A percentile compares a stretch with the other conserved stretches of the same genome.
Evolutionary conservation across 306 rosid genomes (phyloP).

Genomic region (Dryas octopetala): DNA sequence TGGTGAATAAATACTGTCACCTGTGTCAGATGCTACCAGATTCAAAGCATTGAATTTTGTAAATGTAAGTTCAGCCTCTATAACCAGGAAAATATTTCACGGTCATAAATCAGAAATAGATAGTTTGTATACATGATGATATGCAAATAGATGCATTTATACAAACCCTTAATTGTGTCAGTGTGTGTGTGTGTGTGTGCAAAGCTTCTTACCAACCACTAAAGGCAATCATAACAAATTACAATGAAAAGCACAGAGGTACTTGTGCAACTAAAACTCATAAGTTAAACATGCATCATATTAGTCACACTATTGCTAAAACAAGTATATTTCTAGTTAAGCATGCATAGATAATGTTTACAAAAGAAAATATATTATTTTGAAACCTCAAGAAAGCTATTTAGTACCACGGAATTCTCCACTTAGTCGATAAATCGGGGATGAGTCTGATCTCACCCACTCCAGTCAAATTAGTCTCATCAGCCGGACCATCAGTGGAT

Average conservation of each 20-base stretch:
- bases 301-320: not conserved
- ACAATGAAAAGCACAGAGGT: not conserved
- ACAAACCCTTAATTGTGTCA: too few relatives aligned
- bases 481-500: slow-evolving; percentile 56
- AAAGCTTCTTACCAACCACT: not conserved
- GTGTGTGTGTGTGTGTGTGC: not conserved
- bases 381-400: slow-evolving; percentile 1
- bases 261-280: not conserved
- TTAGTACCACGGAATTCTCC: slow-evolving; percentile 76
- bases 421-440: slow-evolving; percentile 81
- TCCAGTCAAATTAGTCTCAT: slow-evolving; percentile 63
- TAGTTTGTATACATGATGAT: not conserved
- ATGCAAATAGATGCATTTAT: not conserved
- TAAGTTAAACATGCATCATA: not conserved
- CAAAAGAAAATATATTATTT: not conserved
- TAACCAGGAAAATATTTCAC: not conserved
- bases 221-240: not conserved
- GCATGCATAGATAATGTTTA: not conserved
- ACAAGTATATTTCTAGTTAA: not conserved
- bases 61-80: not conserved
- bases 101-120: not conserved
- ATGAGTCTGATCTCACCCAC: slow-evolving; percentile 81
- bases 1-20: not conserved
- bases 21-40: not conserved
- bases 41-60: not conserved